Percentiles rank a stretch among this genome's conserved stretches.
Evolutionary conservation across 2,329 filamentous ascomycete genomes (phyloP).

Genomic region (Mycosphaerella arachidis): DNA sequence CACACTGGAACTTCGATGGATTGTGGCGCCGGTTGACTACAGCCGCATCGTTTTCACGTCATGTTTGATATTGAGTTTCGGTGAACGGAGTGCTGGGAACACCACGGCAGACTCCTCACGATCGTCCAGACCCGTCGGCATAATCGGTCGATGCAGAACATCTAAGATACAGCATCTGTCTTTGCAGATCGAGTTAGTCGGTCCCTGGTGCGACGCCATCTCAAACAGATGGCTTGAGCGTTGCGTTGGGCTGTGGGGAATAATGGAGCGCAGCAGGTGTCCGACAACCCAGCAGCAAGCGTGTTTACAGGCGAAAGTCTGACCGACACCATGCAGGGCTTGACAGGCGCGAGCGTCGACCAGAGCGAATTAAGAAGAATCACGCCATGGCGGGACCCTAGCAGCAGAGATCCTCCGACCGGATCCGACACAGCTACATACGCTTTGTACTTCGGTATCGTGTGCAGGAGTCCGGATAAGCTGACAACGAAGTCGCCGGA

Average conservation of each 20-base stretch:
- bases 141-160: background rate
- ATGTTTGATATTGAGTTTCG: background rate
- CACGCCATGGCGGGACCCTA: background rate
- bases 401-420: background rate
- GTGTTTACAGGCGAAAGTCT: conserved; percentile 1
- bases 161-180: background rate
- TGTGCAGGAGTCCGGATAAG: background rate
- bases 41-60: background rate
- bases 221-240: conserved; percentile 5
- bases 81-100: background rate
- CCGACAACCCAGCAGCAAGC: background rate
- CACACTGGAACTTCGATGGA: background rate
- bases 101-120: background rate
- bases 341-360: background rate
- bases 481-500: background rate
- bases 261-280: background rate
- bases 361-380: background rate
- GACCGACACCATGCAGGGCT: background rate
- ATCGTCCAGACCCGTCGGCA: background rate
- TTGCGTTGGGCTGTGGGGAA: background rate
- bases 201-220: conserved; percentile 3
- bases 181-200: conserved; percentile 1
- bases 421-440: conserved; percentile 1
- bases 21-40: conserved; percentile 8
- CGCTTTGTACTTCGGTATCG: background rate